phyloP scores from a whole-genome alignment of 1,139 yeast genomes.

The Debaryomyces sp. region DNA sequence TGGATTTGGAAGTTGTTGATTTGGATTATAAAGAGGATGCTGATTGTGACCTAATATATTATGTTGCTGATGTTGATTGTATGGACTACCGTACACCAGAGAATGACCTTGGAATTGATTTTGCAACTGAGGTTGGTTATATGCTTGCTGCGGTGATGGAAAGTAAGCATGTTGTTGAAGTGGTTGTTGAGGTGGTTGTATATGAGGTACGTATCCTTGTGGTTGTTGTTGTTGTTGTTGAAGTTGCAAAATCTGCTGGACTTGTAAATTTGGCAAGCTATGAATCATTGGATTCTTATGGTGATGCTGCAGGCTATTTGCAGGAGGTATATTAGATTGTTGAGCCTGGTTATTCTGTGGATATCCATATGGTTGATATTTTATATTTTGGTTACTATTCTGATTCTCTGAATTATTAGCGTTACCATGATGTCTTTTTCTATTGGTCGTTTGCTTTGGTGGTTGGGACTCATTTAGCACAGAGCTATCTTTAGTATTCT shows the following conservation, averaged over 20 bases:
- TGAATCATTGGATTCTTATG: constrained; percentile 8
- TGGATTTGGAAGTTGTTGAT: constrained; percentile 9
- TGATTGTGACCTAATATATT: constrained; percentile 15
- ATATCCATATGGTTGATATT: constrained; percentile 28
- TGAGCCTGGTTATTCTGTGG: constrained; percentile 16
- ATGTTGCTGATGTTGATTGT: constrained; percentile 19
- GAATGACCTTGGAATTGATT: constrained; percentile 6
- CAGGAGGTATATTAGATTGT: constrained; percentile 11
- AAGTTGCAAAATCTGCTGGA: constrained; percentile 12
- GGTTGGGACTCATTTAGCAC: constrained; percentile 9
- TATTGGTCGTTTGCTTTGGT: constrained; percentile 9
- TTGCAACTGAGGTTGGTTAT: constrained; percentile 6
- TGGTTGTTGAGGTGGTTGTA: constrained; percentile 1
- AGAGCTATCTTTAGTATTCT: constrained; percentile 28
- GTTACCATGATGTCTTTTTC: constrained; percentile 8
- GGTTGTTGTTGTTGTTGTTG: constrained; percentile 6
- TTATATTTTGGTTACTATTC: neutral
- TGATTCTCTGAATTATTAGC: neutral
- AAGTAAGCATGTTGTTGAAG: constrained; percentile 12
- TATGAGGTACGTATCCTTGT: neutral
- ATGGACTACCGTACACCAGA: constrained; percentile 7
- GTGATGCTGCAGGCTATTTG: neutral
- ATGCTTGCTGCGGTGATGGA: constrained; percentile 8
- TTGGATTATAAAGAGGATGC: constrained; percentile 8
- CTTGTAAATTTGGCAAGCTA: constrained; percentile 9